phyloP scores from a whole-genome alignment of 176 grass and related monocot genomes.

The Aechmea fasciata region DNA sequence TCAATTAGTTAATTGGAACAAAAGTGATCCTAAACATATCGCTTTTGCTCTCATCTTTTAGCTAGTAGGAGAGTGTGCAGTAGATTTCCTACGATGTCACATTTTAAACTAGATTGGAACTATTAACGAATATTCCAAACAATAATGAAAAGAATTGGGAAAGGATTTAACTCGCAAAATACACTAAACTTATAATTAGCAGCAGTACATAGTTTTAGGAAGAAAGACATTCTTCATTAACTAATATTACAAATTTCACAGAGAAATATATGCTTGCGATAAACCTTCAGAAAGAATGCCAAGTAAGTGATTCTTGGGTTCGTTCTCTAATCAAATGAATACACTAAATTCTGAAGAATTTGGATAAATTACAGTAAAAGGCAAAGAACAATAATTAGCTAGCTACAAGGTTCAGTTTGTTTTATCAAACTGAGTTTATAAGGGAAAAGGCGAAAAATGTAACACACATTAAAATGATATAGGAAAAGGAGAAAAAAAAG shows the following conservation, averaged over 20 bases:
- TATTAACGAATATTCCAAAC: too few species aligned
- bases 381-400: slow-evolving; percentile 8
- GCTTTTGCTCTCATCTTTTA: too few species aligned
- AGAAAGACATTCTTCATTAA: not conserved
- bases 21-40: too few species aligned
- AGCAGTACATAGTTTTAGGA: too few species aligned
- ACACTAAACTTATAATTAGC: too few species aligned
- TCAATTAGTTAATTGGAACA: too few species aligned
- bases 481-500: slow-evolving; percentile 7
- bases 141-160: too few species aligned
- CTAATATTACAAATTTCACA: not conserved
- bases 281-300: not conserved
- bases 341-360: slow-evolving; percentile 4
- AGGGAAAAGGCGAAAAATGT: slow-evolving; percentile 16
- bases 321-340: not conserved
- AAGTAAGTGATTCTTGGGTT: not conserved
- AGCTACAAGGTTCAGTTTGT: slow-evolving; percentile 5
- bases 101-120: too few species aligned
- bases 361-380: slow-evolving; percentile 18
- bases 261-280: not conserved
- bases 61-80: too few species aligned
- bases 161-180: too few species aligned
- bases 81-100: too few species aligned
- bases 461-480: not conserved
- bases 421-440: slow-evolving; percentile 18